Conservation (phyloP, 345 rosid genomes). For the Luvunga scandens region DNA sequence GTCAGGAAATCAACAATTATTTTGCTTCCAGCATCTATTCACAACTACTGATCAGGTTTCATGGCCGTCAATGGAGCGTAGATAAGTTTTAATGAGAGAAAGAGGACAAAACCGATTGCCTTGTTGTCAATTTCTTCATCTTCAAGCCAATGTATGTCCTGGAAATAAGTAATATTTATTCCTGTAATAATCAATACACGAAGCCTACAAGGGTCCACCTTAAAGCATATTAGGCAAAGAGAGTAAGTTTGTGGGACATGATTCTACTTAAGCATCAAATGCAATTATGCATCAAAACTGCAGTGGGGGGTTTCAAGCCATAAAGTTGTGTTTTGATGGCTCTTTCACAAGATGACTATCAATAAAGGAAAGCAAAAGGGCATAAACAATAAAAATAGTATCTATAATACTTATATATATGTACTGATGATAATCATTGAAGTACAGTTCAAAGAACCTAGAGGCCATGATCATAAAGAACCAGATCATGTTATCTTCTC, state of each 20-base stretch:
- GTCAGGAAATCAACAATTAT: not conserved
- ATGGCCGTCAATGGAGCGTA: not conserved
- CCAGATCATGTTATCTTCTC: conserved; percentile 26
- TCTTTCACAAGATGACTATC: not conserved
- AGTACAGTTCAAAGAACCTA: conserved; percentile 35
- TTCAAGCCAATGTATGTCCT: not conserved
- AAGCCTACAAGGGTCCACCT: not conserved
- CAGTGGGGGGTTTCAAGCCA: conserved; percentile 6
- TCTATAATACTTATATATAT: conserved; percentile 15
- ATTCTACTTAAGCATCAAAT: not conserved
- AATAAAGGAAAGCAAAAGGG: conserved; percentile 20
- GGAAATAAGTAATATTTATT: not conserved
- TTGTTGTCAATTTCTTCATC: not conserved
- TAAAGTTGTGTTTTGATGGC: conserved; percentile 14
- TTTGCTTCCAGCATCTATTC: not conserved
- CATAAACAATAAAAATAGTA: conserved; percentile 12
- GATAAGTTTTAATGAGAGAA: not conserved
- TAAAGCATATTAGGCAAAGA: not conserved
- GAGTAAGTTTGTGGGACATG: not conserved
- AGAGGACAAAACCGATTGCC: not conserved
- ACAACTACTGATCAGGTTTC: not conserved
- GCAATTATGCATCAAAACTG: conserved; percentile 5
- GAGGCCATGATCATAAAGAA: conserved; percentile 26
- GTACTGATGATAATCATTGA: conserved; percentile 27
- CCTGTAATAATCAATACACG: not conserved